phyloP scores from a whole-genome alignment of 345 rosid species.

The Nasturtium officinale region DNA sequence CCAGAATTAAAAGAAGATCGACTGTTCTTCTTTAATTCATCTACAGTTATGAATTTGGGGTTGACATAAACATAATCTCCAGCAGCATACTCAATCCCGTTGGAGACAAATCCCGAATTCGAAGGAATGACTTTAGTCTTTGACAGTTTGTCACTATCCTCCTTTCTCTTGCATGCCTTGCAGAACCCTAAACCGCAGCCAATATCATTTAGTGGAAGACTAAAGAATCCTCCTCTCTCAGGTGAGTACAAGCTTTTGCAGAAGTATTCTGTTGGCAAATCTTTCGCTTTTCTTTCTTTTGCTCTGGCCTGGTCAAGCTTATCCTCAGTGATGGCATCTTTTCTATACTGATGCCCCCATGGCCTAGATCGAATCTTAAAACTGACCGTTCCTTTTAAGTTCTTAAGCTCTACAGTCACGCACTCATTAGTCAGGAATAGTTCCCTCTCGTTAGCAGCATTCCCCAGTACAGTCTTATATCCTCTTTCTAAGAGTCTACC shows the following conservation, averaged over 20 bases:
- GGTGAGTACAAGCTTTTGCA: constrained; percentile 69
- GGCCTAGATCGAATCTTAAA: constrained; percentile 55
- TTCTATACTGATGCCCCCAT: constrained; percentile 71
- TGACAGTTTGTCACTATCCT: constrained; percentile 41
- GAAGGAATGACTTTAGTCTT: constrained; percentile 39
- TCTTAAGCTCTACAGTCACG: constrained; percentile 48
- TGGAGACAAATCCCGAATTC: constrained; percentile 43
- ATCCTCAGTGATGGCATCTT: constrained; percentile 46
- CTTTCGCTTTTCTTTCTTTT: constrained; percentile 57
- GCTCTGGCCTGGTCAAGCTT: constrained; percentile 55
- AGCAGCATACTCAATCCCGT: constrained; percentile 48
- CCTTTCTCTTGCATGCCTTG: constrained; percentile 52
- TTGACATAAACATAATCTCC: constrained; percentile 61
- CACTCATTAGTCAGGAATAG: constrained; percentile 62
- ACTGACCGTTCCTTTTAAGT: constrained; percentile 46
- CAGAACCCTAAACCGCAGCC: constrained; percentile 59
- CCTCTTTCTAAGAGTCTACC: constrained; percentile 60
- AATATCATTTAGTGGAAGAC: constrained; percentile 45
- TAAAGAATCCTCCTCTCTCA: constrained; percentile 67
- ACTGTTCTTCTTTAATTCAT: too few species aligned
- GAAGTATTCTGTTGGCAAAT: constrained; percentile 52
- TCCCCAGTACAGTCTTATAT: constrained; percentile 61
- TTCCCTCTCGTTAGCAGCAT: constrained; percentile 65
- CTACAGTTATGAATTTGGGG: background rate
- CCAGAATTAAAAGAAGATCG: too few species aligned